Evolutionary conservation across 2,329 filamentous ascomycete genomes (phyloP), one percentile per base, ranked within the genome.

Genomic region (Epichloe festucae): DNA sequence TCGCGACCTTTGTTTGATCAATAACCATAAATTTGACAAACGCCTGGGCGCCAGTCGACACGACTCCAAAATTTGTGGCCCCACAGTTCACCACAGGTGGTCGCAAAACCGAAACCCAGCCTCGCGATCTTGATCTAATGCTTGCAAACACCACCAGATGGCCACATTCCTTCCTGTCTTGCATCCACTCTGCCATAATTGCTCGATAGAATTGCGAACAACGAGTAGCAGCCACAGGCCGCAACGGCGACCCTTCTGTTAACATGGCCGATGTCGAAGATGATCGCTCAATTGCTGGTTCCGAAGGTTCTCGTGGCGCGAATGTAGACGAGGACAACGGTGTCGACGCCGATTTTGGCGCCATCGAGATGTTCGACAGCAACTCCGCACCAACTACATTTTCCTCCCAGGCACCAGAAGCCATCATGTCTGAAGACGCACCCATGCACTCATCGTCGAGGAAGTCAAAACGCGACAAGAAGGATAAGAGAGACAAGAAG

Each of bases 331-430:
- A 52, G 11, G 55, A 57, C 34, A 52, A 56, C 21, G 57, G 53
- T 23, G 56, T 58, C 19, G 65, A 67, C 43, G 57, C 56, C 40
- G 63, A 67, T 48, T 68, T 68, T 52, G 67, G 66, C 21, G 51
- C 63, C 23, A 61, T 69, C 48, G 64, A 68, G 46, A 65, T 69
- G 60, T 69, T 69, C 50, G 65, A 69, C 53, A 69, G 66, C 59
- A 68, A 66, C 55, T 56, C 62, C 46, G 57, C 61, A 44, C 57
- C 62, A 42, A 56, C 57, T 14, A 60, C 63, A n/a, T 63, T 62
- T 46, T 61, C 64, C 6, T 64, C 65, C 6, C 62, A 64, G 49
- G 64, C 58, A 11, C 62, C 64, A 27, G 62, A 65, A 49, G 60
- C 63, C n/a, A 46, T 60, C 48, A 67, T 66, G 59, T 51, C 55